A percentile compares a stretch with the other conserved stretches of the same genome.
Conservation (phyloP, 768 basidiomycete genomes). For the Coprinopsis strossmayeri region DNA sequence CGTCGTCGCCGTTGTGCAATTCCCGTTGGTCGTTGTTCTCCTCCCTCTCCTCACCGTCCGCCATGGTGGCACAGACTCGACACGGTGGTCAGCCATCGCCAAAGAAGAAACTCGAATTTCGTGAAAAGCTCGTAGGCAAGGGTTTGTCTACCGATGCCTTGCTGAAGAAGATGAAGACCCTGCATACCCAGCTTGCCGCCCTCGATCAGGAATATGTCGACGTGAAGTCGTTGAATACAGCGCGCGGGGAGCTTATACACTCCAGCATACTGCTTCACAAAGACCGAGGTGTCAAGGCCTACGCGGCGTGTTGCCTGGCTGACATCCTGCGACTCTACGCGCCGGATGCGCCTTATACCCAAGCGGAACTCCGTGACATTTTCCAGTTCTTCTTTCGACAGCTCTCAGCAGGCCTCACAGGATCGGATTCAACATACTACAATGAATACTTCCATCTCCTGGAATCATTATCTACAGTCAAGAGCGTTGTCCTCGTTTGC, state of each 20-base stretch:
- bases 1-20: no score
- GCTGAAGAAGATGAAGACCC: conserved; percentile 76
- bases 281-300: conserved; percentile 94
- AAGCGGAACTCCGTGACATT: conserved; percentile 85
- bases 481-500: conserved; percentile 89
- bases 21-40: conserved; percentile 13
- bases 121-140: conserved; percentile 75
- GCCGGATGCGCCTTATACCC: conserved; percentile 94
- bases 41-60: conserved; percentile 16
- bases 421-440: conserved; percentile 78
- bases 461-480: conserved; percentile 88
- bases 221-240: conserved; percentile 56
- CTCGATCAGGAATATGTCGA: conserved; percentile 89
- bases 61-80: conserved; percentile 73
- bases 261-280: conserved; percentile 85
- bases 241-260: conserved; percentile 75
- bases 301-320: conserved; percentile 89
- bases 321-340: conserved; percentile 92
- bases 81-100: conserved; percentile 44
- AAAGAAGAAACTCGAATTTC: conserved; percentile 64
- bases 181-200: conserved; percentile 71
- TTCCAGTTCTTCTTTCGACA: conserved; percentile 96
- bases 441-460: conserved; percentile 93
- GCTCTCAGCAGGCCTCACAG: conserved; percentile 66
- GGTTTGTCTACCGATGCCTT: conserved; percentile 74